Conservation (phyloP, 202 grass and related monocot genomes). For the Schoenoplectus triqueter region DNA sequence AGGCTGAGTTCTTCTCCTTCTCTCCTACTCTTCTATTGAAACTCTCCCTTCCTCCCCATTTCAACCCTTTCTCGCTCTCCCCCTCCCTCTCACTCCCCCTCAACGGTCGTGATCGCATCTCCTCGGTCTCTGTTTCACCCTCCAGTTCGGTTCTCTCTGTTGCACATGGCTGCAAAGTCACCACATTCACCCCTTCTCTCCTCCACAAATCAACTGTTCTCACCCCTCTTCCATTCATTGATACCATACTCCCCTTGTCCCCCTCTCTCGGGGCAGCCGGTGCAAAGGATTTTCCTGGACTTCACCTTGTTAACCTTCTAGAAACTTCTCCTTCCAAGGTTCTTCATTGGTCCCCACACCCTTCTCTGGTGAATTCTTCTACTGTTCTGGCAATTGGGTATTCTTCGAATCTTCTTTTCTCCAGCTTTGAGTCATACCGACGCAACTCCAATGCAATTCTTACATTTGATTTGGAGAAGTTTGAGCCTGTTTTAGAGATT, state of each 20-base stretch:
- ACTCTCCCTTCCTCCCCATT: constrained; percentile 43
- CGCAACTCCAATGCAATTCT: constrained; percentile 70
- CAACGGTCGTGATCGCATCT: constrained; percentile 44
- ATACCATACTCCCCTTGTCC: constrained; percentile 57
- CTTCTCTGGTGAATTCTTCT: constrained; percentile 35
- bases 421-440: constrained; percentile 63
- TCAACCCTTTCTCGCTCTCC: constrained; percentile 46
- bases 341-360: constrained; percentile 59
- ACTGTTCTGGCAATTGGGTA: constrained; percentile 26
- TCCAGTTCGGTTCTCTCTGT: constrained; percentile 44
- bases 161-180: constrained; percentile 67
- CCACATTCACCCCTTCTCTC: constrained; percentile 60
- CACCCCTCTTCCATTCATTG: constrained; percentile 57
- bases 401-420: constrained; percentile 51
- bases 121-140: constrained; percentile 39
- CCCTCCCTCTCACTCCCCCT: constrained; percentile 46
- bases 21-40: constrained; percentile 53
- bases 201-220: constrained; percentile 50
- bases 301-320: constrained; percentile 54
- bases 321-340: constrained; percentile 18
- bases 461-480: constrained; percentile 60
- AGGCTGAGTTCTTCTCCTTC: constrained; percentile 56
- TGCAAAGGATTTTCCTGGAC: constrained; percentile 64
- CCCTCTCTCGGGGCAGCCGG: constrained; percentile 48
- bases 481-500: constrained; percentile 59